Evolutionary conservation across 192 early-diverging fungal species (phyloP).

Genomic region (Spinellus fusiger): DNA sequence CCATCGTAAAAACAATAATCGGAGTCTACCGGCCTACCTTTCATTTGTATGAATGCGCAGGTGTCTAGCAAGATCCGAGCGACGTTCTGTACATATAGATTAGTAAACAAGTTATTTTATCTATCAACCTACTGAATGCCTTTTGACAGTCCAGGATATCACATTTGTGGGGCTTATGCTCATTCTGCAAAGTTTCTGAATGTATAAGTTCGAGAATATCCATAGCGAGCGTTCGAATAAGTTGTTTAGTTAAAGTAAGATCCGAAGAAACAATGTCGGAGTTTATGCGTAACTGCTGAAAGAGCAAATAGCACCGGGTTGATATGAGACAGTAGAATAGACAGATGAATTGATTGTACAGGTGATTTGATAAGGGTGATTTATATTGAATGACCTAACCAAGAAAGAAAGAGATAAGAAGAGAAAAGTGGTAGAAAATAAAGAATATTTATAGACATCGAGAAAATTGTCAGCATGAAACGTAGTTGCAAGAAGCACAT

Average conservation of each 20-base stretch:
- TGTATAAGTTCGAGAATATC: slow-evolving; percentile 47
- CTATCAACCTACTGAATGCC: slow-evolving; percentile 38
- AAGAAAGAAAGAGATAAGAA: not conserved
- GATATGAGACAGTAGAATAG: too few relatives aligned
- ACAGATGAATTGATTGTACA: too few relatives aligned
- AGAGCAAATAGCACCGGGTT: not conserved
- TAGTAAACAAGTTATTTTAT: not conserved
- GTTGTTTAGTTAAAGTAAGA: not conserved
- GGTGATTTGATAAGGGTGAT: too few relatives aligned
- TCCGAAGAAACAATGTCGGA: not conserved
- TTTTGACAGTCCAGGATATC: slow-evolving; percentile 57
- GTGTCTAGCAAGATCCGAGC: slow-evolving; percentile 73
- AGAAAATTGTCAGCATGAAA: not conserved
- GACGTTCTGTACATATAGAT: slow-evolving; percentile 32
- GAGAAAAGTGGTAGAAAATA: not conserved
- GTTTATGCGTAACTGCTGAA: not conserved
- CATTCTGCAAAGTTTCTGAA: slow-evolving; percentile 40
- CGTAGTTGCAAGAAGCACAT: slow-evolving; percentile 2
- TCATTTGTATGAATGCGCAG: slow-evolving; percentile 76
- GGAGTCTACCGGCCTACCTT: slow-evolving; percentile 34
- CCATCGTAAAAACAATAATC: not conserved
- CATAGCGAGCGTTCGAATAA: not conserved
- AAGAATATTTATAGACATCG: not conserved
- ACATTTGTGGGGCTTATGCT: slow-evolving; percentile 51
- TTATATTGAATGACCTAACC: not conserved